Evolutionary conservation across 371 early-diverging fungal species (phyloP).

Genomic region (Apophysomyces ossiformis): DNA sequence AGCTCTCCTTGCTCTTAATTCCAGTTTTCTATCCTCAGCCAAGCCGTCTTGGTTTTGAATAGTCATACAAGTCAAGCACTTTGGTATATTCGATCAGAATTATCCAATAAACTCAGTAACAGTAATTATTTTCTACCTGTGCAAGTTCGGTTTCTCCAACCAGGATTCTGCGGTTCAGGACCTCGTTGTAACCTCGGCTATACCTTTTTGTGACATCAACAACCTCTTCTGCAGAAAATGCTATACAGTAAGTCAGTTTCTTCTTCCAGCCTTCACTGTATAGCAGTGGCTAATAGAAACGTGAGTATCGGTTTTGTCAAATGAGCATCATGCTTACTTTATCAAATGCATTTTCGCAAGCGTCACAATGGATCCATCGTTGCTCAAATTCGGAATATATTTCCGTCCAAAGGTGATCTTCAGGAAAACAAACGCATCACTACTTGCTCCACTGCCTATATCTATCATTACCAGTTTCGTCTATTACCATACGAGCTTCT

Average conservation of each 20-base stretch:
- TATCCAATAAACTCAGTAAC: conserved; percentile 8
- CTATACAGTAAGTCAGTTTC: conserved; percentile 64
- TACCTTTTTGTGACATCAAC: conserved; percentile 71
- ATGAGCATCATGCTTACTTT: conserved; percentile 25
- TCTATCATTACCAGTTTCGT: conserved; percentile 43
- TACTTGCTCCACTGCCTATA: neutral
- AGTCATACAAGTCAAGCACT: conserved; percentile 24
- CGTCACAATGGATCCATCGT: conserved; percentile 75
- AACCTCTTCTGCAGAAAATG: conserved; percentile 59
- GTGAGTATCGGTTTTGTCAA: neutral
- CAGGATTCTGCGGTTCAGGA: conserved; percentile 51
- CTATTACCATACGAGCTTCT: conserved; percentile 67
- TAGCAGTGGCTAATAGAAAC: conserved; percentile 49
- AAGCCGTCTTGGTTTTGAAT: conserved; percentile 20
- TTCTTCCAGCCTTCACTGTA: conserved; percentile 81
- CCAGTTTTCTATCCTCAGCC: conserved; percentile 2
- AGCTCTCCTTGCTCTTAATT: conserved; percentile 29
- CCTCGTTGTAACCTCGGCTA: conserved; percentile 45
- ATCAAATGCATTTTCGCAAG: conserved; percentile 71
- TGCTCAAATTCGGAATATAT: conserved; percentile 59
- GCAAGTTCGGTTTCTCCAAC: conserved; percentile 55
- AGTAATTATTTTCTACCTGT: conserved; percentile 25
- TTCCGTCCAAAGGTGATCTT: conserved; percentile 77
- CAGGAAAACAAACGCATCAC: neutral
- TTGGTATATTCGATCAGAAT: neutral